Evolutionary conservation across 2,329 filamentous ascomycete genomes (phyloP).

Genomic region (Aspergillus fijiensis): DNA sequence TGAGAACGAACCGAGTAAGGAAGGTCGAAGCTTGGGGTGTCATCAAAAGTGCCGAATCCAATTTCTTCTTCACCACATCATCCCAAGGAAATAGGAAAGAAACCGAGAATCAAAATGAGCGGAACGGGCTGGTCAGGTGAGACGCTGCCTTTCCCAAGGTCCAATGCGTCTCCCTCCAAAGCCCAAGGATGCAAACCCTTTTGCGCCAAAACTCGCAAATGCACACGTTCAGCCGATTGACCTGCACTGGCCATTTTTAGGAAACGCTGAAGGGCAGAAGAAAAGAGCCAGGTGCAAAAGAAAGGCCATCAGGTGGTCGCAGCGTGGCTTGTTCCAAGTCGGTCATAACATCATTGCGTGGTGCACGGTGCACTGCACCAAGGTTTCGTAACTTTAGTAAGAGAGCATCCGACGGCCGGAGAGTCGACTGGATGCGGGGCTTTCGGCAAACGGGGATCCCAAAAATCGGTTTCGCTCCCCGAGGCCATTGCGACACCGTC

Average conservation of each 20-base stretch:
- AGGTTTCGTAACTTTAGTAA: constrained; percentile 29
- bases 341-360: constrained; percentile 17
- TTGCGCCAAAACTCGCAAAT: constrained; percentile 2
- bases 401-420: constrained; percentile 48
- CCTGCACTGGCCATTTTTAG: constrained; percentile 4
- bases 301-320: neutral
- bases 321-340: constrained; percentile 9
- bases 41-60: constrained; percentile 7
- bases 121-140: constrained; percentile 14
- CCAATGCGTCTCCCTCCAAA: constrained; percentile 5
- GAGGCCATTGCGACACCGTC: constrained; percentile 40
- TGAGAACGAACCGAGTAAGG: neutral
- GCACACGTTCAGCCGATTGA: neutral
- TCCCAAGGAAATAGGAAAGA: neutral
- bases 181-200: constrained; percentile 9
- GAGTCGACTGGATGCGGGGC: constrained; percentile 34
- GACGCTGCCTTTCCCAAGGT: constrained; percentile 1
- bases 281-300: neutral
- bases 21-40: constrained; percentile 7
- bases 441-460: constrained; percentile 38
- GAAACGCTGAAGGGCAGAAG: neutral
- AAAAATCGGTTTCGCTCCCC: constrained; percentile 33
- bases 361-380: neutral
- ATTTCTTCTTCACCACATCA: constrained; percentile 6
- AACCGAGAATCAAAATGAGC: constrained; percentile 16